A percentile compares a stretch with the other conserved stretches of the same genome.
phyloP scores from a whole-genome alignment of 495 filamentous ascomycete species.

The Cryomyces minteri region DNA sequence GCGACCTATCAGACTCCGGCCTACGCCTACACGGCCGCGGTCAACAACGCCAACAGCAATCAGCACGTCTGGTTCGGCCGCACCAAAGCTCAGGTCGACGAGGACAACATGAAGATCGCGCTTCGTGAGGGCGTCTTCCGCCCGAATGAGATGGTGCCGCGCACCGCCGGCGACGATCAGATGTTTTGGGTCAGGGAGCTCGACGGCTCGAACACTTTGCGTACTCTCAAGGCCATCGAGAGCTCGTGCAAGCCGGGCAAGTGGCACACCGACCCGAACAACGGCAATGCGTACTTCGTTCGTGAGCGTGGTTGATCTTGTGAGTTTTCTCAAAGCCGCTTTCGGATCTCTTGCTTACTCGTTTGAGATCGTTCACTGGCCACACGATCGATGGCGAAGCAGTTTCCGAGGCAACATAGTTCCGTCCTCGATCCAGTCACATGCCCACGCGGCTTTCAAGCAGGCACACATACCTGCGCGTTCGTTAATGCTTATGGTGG shows the following conservation, averaged over 20 bases:
- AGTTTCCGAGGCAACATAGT: too few relatives aligned
- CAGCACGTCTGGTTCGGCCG: constrained; percentile 10
- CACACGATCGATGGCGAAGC: too few relatives aligned
- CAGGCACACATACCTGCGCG: too few relatives aligned
- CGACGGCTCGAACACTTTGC: constrained; percentile 14
- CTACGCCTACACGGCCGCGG: background rate
- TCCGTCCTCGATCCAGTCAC: too few relatives aligned
- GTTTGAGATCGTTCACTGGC: too few relatives aligned
- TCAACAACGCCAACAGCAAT: background rate
- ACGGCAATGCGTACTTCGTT: constrained; percentile 14
- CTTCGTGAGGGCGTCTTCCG: constrained; percentile 14
- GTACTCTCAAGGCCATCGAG: constrained; percentile 9
- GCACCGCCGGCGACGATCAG: constrained; percentile 15
- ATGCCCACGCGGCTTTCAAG: too few relatives aligned
- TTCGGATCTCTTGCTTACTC: too few relatives aligned
- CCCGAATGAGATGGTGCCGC: constrained; percentile 11
- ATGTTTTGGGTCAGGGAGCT: constrained; percentile 17
- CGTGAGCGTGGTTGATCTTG: background rate
- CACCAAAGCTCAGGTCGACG: constrained; percentile 14
- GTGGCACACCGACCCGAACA: constrained; percentile 16
- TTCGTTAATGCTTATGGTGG: too few relatives aligned
- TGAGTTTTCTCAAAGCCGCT: too few relatives aligned
- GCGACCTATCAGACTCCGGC: background rate
- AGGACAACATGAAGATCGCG: constrained; percentile 18
- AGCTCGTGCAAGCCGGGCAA: constrained; percentile 14